These are phyloP conservation scores for Flaveria trinervia DNA, from an alignment of 129 eudicot species.

Conservation along the genomic window DNA sequence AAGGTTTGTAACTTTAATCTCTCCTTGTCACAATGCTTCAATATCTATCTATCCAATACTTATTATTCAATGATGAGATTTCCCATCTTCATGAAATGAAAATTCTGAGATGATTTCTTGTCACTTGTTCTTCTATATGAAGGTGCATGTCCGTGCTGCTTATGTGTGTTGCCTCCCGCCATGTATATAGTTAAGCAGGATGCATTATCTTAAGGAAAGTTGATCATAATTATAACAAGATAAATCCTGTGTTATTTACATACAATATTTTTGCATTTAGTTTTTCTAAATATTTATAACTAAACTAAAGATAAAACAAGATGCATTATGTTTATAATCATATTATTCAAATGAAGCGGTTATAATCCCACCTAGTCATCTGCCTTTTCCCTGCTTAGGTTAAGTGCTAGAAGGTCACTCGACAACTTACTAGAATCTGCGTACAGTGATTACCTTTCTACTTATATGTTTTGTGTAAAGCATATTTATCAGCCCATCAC, in stretches of 20 bases:
- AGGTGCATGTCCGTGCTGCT: constrained; percentile 4
- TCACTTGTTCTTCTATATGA: constrained; percentile 1
- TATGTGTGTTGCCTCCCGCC: not conserved
- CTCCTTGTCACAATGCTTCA: not conserved
- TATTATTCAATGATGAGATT: not conserved
- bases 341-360: not conserved
- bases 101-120: not conserved
- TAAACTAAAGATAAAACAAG: too few species aligned
- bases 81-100: not conserved
- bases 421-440: not conserved
- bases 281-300: not conserved
- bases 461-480: not conserved
- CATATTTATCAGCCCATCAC: not conserved
- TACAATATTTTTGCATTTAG: not conserved
- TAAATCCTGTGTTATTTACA: not conserved
- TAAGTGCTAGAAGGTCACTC: not conserved
- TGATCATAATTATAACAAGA: not conserved
- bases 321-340: not conserved
- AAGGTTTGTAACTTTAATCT: constrained; percentile 51
- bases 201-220: not conserved
- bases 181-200: not conserved
- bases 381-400: not conserved
- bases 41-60: not conserved
- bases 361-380: not conserved
- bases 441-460: not conserved